Percentiles rank a stretch among this genome's conserved stretches.
These are phyloP conservation scores for Rubia balearica DNA, from an alignment of 305 asterid genomes.

Conservation along the genomic window DNA sequence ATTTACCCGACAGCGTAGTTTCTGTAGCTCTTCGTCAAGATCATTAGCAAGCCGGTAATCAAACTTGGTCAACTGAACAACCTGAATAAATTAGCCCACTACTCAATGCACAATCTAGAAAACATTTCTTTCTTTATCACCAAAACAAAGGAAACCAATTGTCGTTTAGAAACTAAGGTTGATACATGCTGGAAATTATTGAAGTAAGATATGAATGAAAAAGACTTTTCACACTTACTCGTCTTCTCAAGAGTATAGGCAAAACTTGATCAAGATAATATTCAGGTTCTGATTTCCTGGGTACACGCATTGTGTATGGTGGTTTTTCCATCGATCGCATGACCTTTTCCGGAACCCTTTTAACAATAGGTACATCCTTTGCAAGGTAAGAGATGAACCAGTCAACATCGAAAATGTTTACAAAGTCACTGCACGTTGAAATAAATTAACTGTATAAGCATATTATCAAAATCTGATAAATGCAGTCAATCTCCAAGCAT, in stretches of 20 bases:
- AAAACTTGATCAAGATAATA: constrained; percentile 94
- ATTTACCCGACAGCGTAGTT: constrained; percentile 92
- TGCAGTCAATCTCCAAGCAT: neutral
- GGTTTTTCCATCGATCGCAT: constrained; percentile 99
- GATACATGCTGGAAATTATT: neutral
- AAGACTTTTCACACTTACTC: constrained; percentile 39
- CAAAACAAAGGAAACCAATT: neutral
- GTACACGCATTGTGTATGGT: constrained; percentile 99
- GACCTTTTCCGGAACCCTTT: constrained; percentile 92
- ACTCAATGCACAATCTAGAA: constrained; percentile 7
- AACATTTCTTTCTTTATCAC: neutral
- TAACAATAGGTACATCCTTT: constrained; percentile 81
- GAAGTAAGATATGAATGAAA: neutral
- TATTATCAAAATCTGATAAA: constrained; percentile 15
- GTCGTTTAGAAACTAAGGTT: too few relatives aligned
- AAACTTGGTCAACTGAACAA: constrained; percentile 95
- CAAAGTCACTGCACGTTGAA: constrained; percentile 71
- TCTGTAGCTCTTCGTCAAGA: constrained; percentile 83
- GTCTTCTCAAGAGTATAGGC: constrained; percentile 87
- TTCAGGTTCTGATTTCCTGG: constrained; percentile 96
- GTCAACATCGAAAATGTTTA: constrained; percentile 79
- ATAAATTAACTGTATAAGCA: constrained; percentile 24
- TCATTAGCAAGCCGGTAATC: constrained; percentile 93
- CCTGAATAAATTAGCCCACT: constrained; percentile 45
- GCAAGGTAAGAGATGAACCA: constrained; percentile 97